phyloP scores from a whole-genome alignment of 768 basidiomycete genomes.

The Cyathus striatus region DNA sequence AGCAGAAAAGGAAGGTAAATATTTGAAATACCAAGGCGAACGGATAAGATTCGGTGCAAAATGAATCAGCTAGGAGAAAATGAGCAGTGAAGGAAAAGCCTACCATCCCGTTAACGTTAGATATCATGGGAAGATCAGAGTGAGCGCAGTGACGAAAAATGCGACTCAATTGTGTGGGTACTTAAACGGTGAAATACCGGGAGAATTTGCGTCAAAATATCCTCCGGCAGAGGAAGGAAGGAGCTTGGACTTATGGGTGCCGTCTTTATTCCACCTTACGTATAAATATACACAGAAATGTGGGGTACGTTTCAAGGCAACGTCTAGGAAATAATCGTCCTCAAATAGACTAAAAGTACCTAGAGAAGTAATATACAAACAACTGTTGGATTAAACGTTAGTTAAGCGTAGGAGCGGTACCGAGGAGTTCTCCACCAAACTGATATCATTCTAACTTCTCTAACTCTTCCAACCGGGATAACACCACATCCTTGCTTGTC shows the following conservation, averaged over 20 bases:
- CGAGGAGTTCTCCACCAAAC: neutral
- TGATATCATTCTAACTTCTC: conserved; percentile 79
- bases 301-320: too few species aligned
- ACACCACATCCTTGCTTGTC: conserved; percentile 94
- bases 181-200: neutral
- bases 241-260: neutral
- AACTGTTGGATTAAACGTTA: too few species aligned
- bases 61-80: neutral
- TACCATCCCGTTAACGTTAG: neutral
- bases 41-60: conserved; percentile 1
- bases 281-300: too few species aligned
- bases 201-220: too few species aligned
- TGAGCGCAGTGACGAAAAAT: neutral
- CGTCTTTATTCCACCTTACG: too few species aligned
- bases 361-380: too few species aligned
- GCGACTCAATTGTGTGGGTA: neutral
- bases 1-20: neutral
- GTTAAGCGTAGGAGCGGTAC: neutral
- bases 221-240: too few species aligned
- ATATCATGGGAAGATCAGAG: conserved; percentile 2
- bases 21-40: neutral
- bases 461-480: conserved; percentile 83
- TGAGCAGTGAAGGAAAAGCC: neutral
- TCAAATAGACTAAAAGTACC: too few species aligned
- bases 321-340: too few species aligned